Conservation (phyloP, 2,329 filamentous ascomycete genomes). For the Monilinia aucupariae region DNA sequence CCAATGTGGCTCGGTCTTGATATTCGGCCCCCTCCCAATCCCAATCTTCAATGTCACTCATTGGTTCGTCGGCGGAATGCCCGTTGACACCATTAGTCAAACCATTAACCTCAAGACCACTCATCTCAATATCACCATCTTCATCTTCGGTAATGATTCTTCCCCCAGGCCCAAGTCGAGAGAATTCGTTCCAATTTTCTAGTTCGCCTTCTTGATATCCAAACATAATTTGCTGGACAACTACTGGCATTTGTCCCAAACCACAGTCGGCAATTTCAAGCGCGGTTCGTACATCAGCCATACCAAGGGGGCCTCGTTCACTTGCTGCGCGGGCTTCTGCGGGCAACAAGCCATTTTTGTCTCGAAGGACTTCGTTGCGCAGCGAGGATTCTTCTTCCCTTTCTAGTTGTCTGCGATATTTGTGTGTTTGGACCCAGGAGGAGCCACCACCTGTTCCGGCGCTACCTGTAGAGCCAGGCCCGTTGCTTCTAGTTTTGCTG, state of each 20-base stretch:
- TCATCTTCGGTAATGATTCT: conserved; percentile 33
- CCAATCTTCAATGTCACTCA: conserved; percentile 56
- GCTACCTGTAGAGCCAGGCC: conserved; percentile 55
- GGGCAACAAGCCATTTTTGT: conserved; percentile 72
- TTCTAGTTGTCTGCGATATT: conserved; percentile 68
- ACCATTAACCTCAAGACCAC: conserved; percentile 38
- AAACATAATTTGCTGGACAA: conserved; percentile 64
- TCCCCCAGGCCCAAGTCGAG: conserved; percentile 36
- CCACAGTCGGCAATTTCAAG: conserved; percentile 71
- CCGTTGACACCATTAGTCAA: conserved; percentile 24
- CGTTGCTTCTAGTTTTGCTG: conserved; percentile 59
- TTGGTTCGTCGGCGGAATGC: conserved; percentile 43
- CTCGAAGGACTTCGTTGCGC: conserved; percentile 67
- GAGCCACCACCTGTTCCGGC: conserved; percentile 60
- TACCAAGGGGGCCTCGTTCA: conserved; percentile 64
- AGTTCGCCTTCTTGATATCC: conserved; percentile 72
- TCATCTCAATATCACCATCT: conserved; percentile 36
- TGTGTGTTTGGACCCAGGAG: conserved; percentile 71
- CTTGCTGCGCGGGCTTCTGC: conserved; percentile 72
- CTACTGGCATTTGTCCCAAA: conserved; percentile 69
- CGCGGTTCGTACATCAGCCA: conserved; percentile 72
- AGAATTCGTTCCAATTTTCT: conserved; percentile 59
- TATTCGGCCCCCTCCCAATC: conserved; percentile 57
- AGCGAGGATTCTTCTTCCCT: conserved; percentile 68
- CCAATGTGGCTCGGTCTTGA: conserved; percentile 48